Evolutionary conservation across 768 basidiomycete species (phyloP), one percentile per base, ranked within the genome.

Genomic region (Lentinula detonsa): DNA sequence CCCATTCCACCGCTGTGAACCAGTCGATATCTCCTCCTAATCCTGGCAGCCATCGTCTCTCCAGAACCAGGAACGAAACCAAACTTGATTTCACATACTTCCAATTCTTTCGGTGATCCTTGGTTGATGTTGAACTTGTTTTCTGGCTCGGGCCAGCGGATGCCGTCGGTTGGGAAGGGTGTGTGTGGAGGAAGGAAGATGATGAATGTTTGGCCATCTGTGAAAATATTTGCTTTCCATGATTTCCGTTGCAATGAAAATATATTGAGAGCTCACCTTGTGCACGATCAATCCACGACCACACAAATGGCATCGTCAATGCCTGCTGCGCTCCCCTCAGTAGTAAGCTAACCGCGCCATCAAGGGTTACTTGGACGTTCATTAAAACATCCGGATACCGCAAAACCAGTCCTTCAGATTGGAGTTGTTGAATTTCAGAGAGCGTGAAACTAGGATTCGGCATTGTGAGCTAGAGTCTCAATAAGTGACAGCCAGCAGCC

Each of bases 221-320:
- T 21, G 45, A 18, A 31, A 51, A 53, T 55, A 46, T 28, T 28
- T 16, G 18, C 4, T 51, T 16, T 18, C 21, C 13, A 21, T 18
- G 21, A 15, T 28, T n/a, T 3, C 4, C 4, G 23, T 7, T 45
- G 50, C n/a, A 43, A 21, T 33, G 11, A 21, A 52, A 21, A 35
- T 11, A 7, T 28, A 15, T 57, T 28, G 28, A 23, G 37, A 49
- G 72, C 83, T 59, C 59, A 90, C 91, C 91, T 66, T 73, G 65
- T 35, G 91, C 90, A 65, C 87, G 88, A 78, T 93, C 91, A 39
- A 93, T 82, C 66, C 84, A 93, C 2, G 82, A 76, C 86, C 90
- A 91, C 5, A 75, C 66, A 67, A 89, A 93, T 2, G 91, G 88
- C 18, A 82, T 72, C 15, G 71, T 81, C 48, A 78, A 76, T 3